A percentile compares a stretch with the other conserved stretches of the same genome.
Conservation (phyloP, 805 yeast genomes). For the Metschnikowia baotianmanensis region DNA sequence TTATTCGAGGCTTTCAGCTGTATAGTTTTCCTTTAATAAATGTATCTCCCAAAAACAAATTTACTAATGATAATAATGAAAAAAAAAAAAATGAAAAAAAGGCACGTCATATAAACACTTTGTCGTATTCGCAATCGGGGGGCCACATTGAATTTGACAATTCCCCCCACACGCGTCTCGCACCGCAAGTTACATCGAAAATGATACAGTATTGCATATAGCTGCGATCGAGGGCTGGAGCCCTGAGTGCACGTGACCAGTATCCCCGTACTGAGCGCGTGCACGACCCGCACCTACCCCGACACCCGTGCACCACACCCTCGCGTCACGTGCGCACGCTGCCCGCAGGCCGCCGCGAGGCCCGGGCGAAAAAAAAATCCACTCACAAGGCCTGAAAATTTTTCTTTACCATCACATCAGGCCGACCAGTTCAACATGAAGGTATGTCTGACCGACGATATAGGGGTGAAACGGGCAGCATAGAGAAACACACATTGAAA, state of each 20-base stretch:
- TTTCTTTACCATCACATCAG: slow-evolving; percentile 26
- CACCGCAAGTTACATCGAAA: background rate
- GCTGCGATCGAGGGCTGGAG: slow-evolving; percentile 13
- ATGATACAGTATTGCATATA: too few species aligned
- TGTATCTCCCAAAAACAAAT: too few species aligned
- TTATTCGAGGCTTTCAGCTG: too few species aligned
- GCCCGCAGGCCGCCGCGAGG: slow-evolving; percentile 11
- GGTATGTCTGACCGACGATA: slow-evolving; percentile 32
- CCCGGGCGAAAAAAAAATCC: slow-evolving; percentile 16
- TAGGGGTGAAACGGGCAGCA: slow-evolving; percentile 1
- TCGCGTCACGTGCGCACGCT: slow-evolving; percentile 1
- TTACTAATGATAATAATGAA: too few species aligned
- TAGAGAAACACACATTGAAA: background rate
- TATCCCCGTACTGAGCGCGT: background rate
- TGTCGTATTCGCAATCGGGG: too few species aligned
- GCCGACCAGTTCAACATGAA: slow-evolving; percentile 43
- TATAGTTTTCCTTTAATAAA: too few species aligned
- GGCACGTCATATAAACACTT: too few species aligned
- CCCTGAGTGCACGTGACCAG: slow-evolving; percentile 18
- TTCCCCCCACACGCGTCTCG: too few species aligned
- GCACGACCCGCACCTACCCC: background rate
- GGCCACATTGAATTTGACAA: too few species aligned
- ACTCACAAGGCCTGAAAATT: slow-evolving; percentile 18
- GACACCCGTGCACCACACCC: slow-evolving; percentile 1
- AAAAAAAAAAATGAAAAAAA: too few species aligned